Base-by-base conservation (phyloP, 202 grass and related monocot species). In the Hordeum pubiflorum region DNA sequence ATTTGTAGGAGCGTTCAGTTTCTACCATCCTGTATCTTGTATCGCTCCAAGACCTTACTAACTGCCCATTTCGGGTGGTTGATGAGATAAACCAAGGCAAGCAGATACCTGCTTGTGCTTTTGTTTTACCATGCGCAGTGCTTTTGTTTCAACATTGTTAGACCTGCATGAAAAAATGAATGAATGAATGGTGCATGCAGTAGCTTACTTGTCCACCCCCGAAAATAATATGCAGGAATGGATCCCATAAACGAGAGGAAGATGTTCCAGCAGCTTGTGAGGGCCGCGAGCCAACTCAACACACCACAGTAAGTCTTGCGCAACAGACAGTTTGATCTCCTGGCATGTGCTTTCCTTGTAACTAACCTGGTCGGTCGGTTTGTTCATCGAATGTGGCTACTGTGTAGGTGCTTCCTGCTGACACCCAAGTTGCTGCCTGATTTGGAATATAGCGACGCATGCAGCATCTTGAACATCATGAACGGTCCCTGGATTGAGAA, bases 61-160 rank as follows among this genome's bases (percentile, higher is more conserved):
- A 89, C 72, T 94, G 92, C 75, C 95, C 95, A 17, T 98, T 98
- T 70, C 86, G 92, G 48, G 95, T 98, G 57, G 95, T 98, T 24
- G 95, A 98, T 73, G 95, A 98, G 79, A 98, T 98, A 88, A 98
- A 98, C 71, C 95, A 98, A 94, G 95, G 95, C 81, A 89, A 76
- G 74, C 4, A 14, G 37, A 71, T 13, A 72, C 23, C 55, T 37
- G 56, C 10, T 70, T 61, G 8, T 73, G 27, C 26, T 58, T 6
- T 81, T 37, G 15, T 58, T 60, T 61, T 7, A 3, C 6, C 48
- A 52, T 72, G 33, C 37, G 44, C 69, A 62, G 50, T 21, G 12
- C 10, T 32, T 44, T 2, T 32, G 31, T 32, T 32, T 77, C 14
- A 50, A 11, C 48, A 63, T 60, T 68, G 36, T 44, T 43, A 64